phyloP scores from a whole-genome alignment of 2,329 filamentous ascomycete species.

The Colletotrichum sp. region DNA sequence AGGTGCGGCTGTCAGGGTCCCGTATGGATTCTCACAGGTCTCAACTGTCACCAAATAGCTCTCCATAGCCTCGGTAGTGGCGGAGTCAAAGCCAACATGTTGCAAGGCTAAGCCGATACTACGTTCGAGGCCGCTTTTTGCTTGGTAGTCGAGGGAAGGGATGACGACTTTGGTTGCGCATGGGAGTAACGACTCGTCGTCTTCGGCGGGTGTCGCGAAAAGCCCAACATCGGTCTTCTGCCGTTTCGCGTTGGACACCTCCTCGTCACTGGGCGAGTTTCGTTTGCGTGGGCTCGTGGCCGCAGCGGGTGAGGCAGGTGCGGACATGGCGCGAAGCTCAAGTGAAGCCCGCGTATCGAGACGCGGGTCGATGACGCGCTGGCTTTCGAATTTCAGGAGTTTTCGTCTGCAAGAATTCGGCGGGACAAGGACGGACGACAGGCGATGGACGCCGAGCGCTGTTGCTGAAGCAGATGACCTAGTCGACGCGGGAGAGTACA shows the following conservation, averaged over 20 bases:
- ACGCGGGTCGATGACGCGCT: not conserved
- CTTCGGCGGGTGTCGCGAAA: not conserved
- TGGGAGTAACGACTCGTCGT: not conserved
- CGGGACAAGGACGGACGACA: not conserved
- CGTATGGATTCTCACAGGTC: slow-evolving; percentile 52
- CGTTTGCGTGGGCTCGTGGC: slow-evolving; percentile 6
- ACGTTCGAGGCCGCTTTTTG: slow-evolving; percentile 53
- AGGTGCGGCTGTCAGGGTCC: not conserved
- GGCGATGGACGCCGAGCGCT: not conserved
- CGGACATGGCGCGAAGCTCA: not conserved
- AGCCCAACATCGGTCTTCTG: not conserved
- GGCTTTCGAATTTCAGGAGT: not conserved
- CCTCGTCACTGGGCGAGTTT: not conserved
- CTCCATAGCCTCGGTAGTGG: slow-evolving; percentile 62
- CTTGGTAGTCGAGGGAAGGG: slow-evolving; percentile 35
- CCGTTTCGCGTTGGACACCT: not conserved
- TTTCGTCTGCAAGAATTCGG: not conserved
- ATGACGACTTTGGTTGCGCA: slow-evolving; percentile 8
- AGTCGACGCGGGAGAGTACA: not conserved
- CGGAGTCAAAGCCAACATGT: slow-evolving; percentile 63
- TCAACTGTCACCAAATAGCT: slow-evolving; percentile 62
- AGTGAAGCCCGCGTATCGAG: not conserved
- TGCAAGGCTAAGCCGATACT: slow-evolving; percentile 61
- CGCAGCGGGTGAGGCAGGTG: not conserved
- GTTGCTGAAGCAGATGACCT: not conserved